phyloP scores from a whole-genome alignment of 2,329 filamentous ascomycete species.

The Zymoseptoria brevis region DNA sequence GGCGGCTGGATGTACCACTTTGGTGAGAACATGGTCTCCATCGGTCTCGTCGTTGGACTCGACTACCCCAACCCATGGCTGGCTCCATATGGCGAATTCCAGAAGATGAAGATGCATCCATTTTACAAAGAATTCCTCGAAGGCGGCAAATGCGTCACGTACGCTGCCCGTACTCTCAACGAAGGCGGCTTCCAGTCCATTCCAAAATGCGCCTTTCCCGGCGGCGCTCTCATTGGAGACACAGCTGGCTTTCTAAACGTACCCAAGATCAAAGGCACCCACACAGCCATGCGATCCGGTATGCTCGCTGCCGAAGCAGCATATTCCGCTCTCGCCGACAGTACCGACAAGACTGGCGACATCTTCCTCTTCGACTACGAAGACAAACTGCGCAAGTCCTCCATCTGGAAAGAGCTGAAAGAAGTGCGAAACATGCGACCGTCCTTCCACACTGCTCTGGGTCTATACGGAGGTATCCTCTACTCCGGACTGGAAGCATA shows the following conservation, averaged over 20 bases:
- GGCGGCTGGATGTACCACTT: slow-evolving; percentile 99
- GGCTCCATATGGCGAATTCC: slow-evolving; percentile 91
- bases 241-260: slow-evolving; percentile 95
- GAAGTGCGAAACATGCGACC: slow-evolving; percentile 97
- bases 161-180: slow-evolving; percentile 81
- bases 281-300: slow-evolving; percentile 94
- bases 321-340: slow-evolving; percentile 60
- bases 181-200: slow-evolving; percentile 98
- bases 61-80: slow-evolving; percentile 97
- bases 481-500: slow-evolving; percentile 93
- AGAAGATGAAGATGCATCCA: slow-evolving; percentile 98
- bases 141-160: slow-evolving; percentile 94
- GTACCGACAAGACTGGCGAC: slow-evolving; percentile 51
- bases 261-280: slow-evolving; percentile 96
- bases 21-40: slow-evolving; percentile 87
- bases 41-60: slow-evolving; percentile 85
- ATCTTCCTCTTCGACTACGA: slow-evolving; percentile 95
- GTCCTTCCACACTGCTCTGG: slow-evolving; percentile 81
- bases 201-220: slow-evolving; percentile 92
- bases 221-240: slow-evolving; percentile 90
- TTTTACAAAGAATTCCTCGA: slow-evolving; percentile 79
- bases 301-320: slow-evolving; percentile 93
- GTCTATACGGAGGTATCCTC: slow-evolving; percentile 78
- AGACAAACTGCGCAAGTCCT: slow-evolving; percentile 72
- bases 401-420: slow-evolving; percentile 89